A percentile compares a stretch with the other conserved stretches of the same genome.
Evolutionary conservation across 1,284 basidiomycete genomes (phyloP).

Genomic region (Trametes polyzona): DNA sequence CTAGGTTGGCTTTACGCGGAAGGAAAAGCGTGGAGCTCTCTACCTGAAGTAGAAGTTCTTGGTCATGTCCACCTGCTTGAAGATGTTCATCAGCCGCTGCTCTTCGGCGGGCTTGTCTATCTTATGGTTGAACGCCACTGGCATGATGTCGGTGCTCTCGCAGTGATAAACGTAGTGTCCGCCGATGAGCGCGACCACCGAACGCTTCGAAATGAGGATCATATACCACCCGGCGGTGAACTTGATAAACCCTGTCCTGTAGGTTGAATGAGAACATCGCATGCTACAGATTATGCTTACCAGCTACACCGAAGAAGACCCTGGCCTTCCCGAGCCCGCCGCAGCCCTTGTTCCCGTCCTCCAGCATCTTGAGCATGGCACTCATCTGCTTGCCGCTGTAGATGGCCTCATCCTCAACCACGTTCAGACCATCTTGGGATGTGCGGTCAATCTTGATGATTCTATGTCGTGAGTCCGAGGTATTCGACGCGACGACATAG

Average conservation of each 20-base stretch:
- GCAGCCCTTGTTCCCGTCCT: slow-evolving; percentile 88
- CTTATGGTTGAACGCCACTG: slow-evolving; percentile 74
- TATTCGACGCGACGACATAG: slow-evolving; percentile 88
- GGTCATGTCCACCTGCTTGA: slow-evolving; percentile 96
- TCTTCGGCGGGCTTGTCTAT: slow-evolving; percentile 86
- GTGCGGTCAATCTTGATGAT: slow-evolving; percentile 93
- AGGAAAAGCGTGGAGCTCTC: slow-evolving; percentile 14
- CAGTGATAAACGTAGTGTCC: slow-evolving; percentile 98
- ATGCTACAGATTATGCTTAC: slow-evolving; percentile 39
- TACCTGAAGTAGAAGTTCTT: slow-evolving; percentile 99
- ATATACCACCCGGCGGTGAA: slow-evolving; percentile 95
- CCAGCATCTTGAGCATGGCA: slow-evolving; percentile 90
- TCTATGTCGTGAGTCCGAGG: slow-evolving; percentile 82
- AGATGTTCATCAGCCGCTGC: slow-evolving; percentile 85
- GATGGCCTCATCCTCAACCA: slow-evolving; percentile 85
- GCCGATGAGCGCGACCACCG: slow-evolving; percentile 91
- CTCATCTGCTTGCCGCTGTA: slow-evolving; percentile 91
- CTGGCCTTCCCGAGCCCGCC: slow-evolving; percentile 87
- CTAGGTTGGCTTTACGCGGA: not conserved
- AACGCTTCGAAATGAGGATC: slow-evolving; percentile 87
- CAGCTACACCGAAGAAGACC: slow-evolving; percentile 80
- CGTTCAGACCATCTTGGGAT: slow-evolving; percentile 68
- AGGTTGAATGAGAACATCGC: not conserved
- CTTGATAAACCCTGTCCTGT: slow-evolving; percentile 76
- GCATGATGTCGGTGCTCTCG: slow-evolving; percentile 87